Evolutionary conservation across 2,329 filamentous ascomycete species (phyloP).

Genomic region (Fusarium pilosicola): DNA sequence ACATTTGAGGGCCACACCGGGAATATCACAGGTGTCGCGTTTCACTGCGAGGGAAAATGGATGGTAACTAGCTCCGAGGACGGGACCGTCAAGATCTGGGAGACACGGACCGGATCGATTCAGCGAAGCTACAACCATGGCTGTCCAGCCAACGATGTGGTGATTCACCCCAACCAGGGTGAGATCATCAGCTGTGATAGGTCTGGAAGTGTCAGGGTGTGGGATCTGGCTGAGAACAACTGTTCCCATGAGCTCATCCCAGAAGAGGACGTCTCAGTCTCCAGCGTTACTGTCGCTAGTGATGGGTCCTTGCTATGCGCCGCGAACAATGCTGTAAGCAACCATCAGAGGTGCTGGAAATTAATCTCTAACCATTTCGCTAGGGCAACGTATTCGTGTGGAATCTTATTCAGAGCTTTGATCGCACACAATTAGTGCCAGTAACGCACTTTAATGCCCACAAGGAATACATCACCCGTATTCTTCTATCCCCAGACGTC

Average conservation of each 20-base stretch:
- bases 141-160: slow-evolving; percentile 92
- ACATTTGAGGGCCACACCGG: slow-evolving; percentile 96
- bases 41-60: slow-evolving; percentile 99
- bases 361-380: slow-evolving; percentile 1
- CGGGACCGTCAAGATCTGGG: slow-evolving; percentile 97
- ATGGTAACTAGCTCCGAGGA: slow-evolving; percentile 99
- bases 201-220: slow-evolving; percentile 90
- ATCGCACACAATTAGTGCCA: slow-evolving; percentile 84
- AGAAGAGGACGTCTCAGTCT: slow-evolving; percentile 92
- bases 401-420: slow-evolving; percentile 86
- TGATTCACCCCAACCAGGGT: slow-evolving; percentile 99
- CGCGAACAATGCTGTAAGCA: slow-evolving; percentile 83
- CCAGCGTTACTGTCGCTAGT: slow-evolving; percentile 94
- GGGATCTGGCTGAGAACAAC: slow-evolving; percentile 96
- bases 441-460: slow-evolving; percentile 91
- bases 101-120: slow-evolving; percentile 84
- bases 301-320: slow-evolving; percentile 94
- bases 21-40: slow-evolving; percentile 96
- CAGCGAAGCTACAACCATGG: slow-evolving; percentile 95
- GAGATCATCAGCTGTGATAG: slow-evolving; percentile 97
- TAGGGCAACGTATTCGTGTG: slow-evolving; percentile 98
- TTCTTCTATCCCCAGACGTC: slow-evolving; percentile 91
- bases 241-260: slow-evolving; percentile 97
- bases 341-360: no score
- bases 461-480: slow-evolving; percentile 90